Evolutionary conservation across 2,329 filamentous ascomycete genomes (phyloP), one percentile per base, ranked within the genome.

Genomic region (Calonectria pseudoreteaudii): DNA sequence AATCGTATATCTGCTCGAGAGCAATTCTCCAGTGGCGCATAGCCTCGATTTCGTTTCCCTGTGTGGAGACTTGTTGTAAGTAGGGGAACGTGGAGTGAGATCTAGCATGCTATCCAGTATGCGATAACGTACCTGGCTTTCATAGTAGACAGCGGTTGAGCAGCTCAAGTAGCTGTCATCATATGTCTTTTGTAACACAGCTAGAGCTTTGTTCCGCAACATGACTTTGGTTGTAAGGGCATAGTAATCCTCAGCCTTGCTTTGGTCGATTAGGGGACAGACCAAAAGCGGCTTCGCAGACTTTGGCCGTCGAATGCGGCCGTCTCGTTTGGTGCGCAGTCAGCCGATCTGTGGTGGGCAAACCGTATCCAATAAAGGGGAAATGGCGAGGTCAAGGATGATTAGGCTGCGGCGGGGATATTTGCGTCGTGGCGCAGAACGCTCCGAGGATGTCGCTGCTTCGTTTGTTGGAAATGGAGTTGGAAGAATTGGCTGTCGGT

Each of bases 111-210:
- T 30, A 31, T 14, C 62, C 10, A 44, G 41, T 8, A 44, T 44
- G 23, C 34, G 13, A 23, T 56, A 41, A 23, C 80, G 69, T 86
- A 97, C 95, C 91, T 97, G 94, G 83, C 93, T 92, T 87, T 99
- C 97, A 84, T 98, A 98, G 86, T 98, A 98, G 68, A 98, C 94
- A 49, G 96, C 96, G 2, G 96, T 98, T 18, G 96, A 98, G 86
- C 96, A 98, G 82, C 94, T 95, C 80, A 98, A 87, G 86, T 98
- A 98, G 85, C 94, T 96, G 85, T 98, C 95, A 87, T 98, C 96
- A 86, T 98, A 98, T 70, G 95, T 98, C 90, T 98, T 98, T 87
- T 98, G 96, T 84, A 98, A 92, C 75, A 92, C 92, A 85, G 94
- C 92, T 82, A 92, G 89, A 75, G 85, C 85, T 81, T 85, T 89